These are phyloP conservation scores for Crithidia sp. DNA, from an alignment of 208 protist genomes.

Conservation along the genomic window DNA sequence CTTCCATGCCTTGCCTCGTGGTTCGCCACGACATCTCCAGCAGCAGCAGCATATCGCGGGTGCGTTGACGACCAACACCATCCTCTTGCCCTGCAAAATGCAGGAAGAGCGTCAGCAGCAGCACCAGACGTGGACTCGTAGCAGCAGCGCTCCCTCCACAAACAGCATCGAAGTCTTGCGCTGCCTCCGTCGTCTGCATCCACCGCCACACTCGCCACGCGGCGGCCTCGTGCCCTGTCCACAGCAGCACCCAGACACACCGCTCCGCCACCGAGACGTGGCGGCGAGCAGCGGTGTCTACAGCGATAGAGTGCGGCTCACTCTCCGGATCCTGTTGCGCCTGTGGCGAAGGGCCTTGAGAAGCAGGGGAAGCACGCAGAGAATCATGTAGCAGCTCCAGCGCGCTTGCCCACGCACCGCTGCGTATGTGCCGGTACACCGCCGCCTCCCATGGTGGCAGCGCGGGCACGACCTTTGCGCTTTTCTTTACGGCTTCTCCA, in stretches of 20 bases:
- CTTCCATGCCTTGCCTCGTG: neutral
- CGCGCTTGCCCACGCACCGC: neutral
- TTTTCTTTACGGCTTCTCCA: neutral
- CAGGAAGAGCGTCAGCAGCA: constrained; percentile 45
- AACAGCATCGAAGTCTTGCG: too few species aligned
- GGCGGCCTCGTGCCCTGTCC: neutral
- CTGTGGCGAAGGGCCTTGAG: neutral
- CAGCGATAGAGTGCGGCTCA: neutral
- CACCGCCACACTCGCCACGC: neutral
- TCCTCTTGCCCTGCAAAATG: constrained; percentile 49
- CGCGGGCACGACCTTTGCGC: neutral
- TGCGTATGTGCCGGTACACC: neutral
- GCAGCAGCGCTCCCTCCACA: neutral
- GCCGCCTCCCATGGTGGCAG: neutral
- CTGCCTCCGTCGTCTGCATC: neutral
- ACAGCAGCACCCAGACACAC: neutral
- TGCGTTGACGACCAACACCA: constrained; percentile 10
- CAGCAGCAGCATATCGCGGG: constrained; percentile 49
- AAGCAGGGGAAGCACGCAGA: neutral
- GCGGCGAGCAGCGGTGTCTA: too few species aligned
- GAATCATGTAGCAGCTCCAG: neutral
- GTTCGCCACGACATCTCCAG: neutral
- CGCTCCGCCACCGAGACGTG: neutral
- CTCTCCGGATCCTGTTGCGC: neutral
- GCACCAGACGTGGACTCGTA: constrained; percentile 25